These are phyloP conservation scores for Lasiosphaeria miniovina DNA, from an alignment of 495 filamentous ascomycete species.

Conservation along the genomic window DNA sequence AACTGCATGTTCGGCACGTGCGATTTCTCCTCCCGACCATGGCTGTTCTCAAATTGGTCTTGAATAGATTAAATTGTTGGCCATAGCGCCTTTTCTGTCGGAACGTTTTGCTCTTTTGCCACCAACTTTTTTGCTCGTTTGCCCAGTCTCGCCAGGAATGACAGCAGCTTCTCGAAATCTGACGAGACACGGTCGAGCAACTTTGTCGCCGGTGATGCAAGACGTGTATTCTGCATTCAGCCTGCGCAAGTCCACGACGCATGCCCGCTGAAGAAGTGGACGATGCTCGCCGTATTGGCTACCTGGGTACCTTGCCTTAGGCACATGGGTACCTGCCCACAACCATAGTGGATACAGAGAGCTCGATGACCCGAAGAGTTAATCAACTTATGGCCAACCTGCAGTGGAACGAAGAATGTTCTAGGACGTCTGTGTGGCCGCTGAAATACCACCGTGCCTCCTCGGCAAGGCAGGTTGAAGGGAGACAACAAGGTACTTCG, in stretches of 20 bases:
- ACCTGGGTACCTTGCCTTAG: too few species aligned
- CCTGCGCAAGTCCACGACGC: constrained; percentile 9
- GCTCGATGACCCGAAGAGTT: too few species aligned
- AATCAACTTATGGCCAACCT: too few species aligned
- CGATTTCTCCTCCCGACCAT: constrained; percentile 18
- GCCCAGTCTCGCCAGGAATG: background rate
- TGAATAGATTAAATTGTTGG: constrained; percentile 31
- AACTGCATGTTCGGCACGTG: constrained; percentile 19
- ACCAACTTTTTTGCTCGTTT: background rate
- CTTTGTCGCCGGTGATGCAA: constrained; percentile 5
- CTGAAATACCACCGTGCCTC: too few species aligned
- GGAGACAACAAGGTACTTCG: too few species aligned
- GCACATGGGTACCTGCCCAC: too few species aligned
- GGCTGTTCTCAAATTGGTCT: constrained; percentile 26
- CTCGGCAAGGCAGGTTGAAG: too few species aligned
- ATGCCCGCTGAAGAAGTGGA: background rate
- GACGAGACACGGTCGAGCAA: too few species aligned
- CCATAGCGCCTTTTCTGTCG: constrained; percentile 14
- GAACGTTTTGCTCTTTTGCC: background rate
- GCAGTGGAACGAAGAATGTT: too few species aligned
- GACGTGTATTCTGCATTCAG: constrained; percentile 11
- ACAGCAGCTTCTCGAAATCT: background rate
- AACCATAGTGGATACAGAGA: too few species aligned
- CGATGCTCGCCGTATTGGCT: background rate
- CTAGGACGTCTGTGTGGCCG: too few species aligned